Conservation (phyloP, 2,329 filamentous ascomycete genomes). For the Phoma herbarum region DNA sequence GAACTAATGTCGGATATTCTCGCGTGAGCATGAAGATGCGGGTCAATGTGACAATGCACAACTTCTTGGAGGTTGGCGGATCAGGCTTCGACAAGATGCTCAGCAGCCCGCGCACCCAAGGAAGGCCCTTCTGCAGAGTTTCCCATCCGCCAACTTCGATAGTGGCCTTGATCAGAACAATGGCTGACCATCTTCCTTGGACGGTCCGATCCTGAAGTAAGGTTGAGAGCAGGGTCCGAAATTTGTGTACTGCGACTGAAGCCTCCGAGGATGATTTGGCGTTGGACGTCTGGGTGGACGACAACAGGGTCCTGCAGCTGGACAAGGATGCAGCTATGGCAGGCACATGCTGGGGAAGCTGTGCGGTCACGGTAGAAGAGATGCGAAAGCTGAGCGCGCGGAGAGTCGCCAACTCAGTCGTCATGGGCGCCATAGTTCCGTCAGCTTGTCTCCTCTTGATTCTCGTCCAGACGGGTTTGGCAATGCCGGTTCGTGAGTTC, state of each 20-base stretch:
- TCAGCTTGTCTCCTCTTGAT: not conserved
- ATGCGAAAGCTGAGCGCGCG: constrained; percentile 70
- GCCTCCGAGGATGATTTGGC: constrained; percentile 71
- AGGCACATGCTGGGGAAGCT: constrained; percentile 77
- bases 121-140: constrained; percentile 73
- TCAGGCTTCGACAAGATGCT: constrained; percentile 83
- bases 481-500: not conserved
- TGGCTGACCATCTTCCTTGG: constrained; percentile 79
- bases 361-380: constrained; percentile 73
- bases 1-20: constrained; percentile 80
- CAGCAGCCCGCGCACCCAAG: constrained; percentile 81
- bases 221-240: constrained; percentile 79
- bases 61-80: constrained; percentile 75
- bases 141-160: constrained; percentile 88
- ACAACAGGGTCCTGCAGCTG: constrained; percentile 68
- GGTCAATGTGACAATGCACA: constrained; percentile 79
- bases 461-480: not conserved
- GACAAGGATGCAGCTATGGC: constrained; percentile 68
- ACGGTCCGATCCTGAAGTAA: constrained; percentile 78
- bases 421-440: constrained; percentile 36
- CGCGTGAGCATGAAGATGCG: constrained; percentile 86
- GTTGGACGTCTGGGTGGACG: constrained; percentile 65
- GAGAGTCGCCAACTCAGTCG: constrained; percentile 43
- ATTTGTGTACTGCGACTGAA: constrained; percentile 77
- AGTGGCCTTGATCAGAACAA: constrained; percentile 79